A percentile compares a stretch with the other conserved stretches of the same genome.
Conservation (phyloP, 2,329 filamentous ascomycete genomes). For the Xylaria sp. region DNA sequence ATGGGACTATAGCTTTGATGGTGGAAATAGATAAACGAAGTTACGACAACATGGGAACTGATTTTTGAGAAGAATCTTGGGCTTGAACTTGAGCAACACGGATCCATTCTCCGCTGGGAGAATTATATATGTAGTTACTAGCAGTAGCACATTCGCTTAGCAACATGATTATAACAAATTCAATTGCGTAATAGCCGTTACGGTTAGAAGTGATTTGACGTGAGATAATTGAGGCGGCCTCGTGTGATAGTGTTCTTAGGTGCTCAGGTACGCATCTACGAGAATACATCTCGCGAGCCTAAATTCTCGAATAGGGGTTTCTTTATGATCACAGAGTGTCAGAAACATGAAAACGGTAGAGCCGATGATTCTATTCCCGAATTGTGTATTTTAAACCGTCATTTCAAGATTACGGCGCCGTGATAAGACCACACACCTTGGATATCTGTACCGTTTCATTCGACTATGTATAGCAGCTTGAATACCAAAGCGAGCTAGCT, state of each 20-base stretch:
- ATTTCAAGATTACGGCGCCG: not conserved
- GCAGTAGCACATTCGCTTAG: conserved; percentile 13
- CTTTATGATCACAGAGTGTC: not conserved
- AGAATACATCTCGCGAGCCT: not conserved
- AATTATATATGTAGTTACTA: not conserved
- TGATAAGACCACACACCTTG: not conserved
- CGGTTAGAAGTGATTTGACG: not conserved
- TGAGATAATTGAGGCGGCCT: not conserved
- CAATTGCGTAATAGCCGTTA: not conserved
- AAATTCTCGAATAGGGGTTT: not conserved
- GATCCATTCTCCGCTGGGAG: conserved; percentile 3
- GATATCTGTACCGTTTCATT: not conserved
- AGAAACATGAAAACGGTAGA: not conserved
- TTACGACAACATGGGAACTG: not conserved
- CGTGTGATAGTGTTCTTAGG: not conserved
- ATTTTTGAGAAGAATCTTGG: not conserved
- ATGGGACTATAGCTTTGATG: too few species aligned
- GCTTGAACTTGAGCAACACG: not conserved
- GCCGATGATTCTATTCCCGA: not conserved
- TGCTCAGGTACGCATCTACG: not conserved
- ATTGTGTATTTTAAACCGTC: not conserved
- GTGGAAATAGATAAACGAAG: not conserved
- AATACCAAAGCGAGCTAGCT: not conserved
- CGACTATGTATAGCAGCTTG: not conserved
- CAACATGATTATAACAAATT: not conserved